Evolutionary conservation across 2,329 filamentous ascomycete genomes (phyloP), one percentile per base, ranked within the genome.

Genomic region (Elsinoe necatrix): DNA sequence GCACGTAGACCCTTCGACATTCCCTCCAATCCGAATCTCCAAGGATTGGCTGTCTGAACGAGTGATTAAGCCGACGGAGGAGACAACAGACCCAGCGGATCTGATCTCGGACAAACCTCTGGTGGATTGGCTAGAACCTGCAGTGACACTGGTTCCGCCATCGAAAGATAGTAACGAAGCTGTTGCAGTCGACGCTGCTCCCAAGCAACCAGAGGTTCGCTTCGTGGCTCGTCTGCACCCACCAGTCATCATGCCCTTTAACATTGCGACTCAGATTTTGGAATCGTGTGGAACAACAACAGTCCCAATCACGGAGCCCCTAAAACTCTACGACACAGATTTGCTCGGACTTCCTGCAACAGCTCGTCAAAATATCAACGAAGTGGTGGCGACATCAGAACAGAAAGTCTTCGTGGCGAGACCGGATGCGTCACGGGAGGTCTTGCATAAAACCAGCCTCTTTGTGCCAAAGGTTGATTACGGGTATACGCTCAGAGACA

Each of bases 151-250:
- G 25, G 66, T 86, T 11, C 34, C 21, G 29, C 52, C 59, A 12
- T 51, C 61, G 8, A 52, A 56, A 20, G 48, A 61, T 4, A 50
- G 27, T 14, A 42, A 52, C 7, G 70, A 81, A 57, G 73, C 77
- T 8, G 80, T 84, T 70, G 75, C 79, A 42, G 69, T 80, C 51
- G 72, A 83, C 31, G 74, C 77, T n/a, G 73, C 58, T 62, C 73
- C 76, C 1, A 82, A 82, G 60, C 75, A 86, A 3, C 85, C 86
- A 3, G 82, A 88, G 54, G 82, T 88, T 58, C 81, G 85, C 61
- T 93, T 93, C 68, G 80, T 85, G 42, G 87, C 86, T 1, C 81
- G 80, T 9, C 84, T 93, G 54, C 81, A 88, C 57, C 89, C 88
- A 1, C 86, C 88, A 0, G 72, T 95, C 8, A 77, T 85, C 11